phyloP scores from a whole-genome alignment of 2,329 filamentous ascomycete species.

The Pyricularia sp. region DNA sequence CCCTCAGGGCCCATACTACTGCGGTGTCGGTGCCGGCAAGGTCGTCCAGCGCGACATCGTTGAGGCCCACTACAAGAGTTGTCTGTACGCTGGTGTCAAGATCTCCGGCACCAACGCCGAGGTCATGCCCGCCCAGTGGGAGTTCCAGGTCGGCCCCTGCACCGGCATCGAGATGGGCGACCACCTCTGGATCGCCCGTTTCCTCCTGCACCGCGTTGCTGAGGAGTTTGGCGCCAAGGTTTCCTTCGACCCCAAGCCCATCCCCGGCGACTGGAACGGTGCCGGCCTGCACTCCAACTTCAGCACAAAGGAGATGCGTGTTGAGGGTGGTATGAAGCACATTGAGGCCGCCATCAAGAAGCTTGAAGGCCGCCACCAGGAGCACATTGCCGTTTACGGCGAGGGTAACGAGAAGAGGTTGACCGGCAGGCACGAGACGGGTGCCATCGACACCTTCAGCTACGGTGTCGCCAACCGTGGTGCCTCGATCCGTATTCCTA shows the following conservation, averaged over 20 bases:
- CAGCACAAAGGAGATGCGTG: constrained; percentile 80
- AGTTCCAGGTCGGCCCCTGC: constrained; percentile 72
- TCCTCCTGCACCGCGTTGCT: constrained; percentile 71
- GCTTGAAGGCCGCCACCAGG: constrained; percentile 65
- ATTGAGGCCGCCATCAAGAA: constrained; percentile 85
- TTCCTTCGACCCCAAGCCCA: constrained; percentile 91
- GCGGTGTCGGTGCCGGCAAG: constrained; percentile 93
- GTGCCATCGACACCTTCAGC: constrained; percentile 84
- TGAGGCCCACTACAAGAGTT: constrained; percentile 67
- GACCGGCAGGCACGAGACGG: constrained; percentile 91
- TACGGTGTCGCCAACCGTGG: constrained; percentile 96
- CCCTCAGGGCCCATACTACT: constrained; percentile 94
- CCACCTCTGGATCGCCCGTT: constrained; percentile 89
- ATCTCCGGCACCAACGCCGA: constrained; percentile 99
- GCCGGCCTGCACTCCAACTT: constrained; percentile 71
- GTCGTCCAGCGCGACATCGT: constrained; percentile 98
- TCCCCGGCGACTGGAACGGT: constrained; percentile 92
- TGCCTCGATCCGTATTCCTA: constrained; percentile 73
- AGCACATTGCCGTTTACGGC: constrained; percentile 86
- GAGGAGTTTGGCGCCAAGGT: constrained; percentile 97
- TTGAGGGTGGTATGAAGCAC: constrained; percentile 87
- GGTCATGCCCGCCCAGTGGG: constrained; percentile 79
- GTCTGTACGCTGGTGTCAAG: constrained; percentile 78
- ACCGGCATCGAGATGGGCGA: constrained; percentile 85
- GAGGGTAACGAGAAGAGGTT: constrained; percentile 93